Conservation (phyloP, 1,139 yeast genomes). For the Magnusiomyces magnusii region DNA sequence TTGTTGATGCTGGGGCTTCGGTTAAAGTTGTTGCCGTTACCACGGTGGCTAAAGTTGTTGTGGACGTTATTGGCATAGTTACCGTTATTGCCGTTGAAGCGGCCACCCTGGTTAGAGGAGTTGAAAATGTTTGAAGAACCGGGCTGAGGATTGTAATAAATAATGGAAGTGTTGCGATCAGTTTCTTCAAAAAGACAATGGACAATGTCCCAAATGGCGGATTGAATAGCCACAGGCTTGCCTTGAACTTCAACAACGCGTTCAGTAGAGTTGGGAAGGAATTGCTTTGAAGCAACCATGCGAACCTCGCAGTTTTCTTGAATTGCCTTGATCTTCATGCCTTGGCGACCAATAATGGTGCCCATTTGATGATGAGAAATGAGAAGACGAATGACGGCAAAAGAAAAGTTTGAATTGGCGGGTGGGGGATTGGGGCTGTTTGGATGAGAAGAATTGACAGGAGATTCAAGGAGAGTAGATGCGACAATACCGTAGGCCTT, state of each 20-base stretch:
- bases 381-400: slow-evolving; percentile 57
- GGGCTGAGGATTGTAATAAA: slow-evolving; percentile 55
- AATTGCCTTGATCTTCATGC: slow-evolving; percentile 71
- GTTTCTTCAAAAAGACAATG: slow-evolving; percentile 71
- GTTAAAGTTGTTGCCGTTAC: slow-evolving; percentile 11
- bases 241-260: slow-evolving; percentile 89
- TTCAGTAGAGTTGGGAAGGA: slow-evolving; percentile 77
- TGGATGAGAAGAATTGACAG: slow-evolving; percentile 29
- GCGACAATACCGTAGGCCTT: slow-evolving; percentile 68
- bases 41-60: slow-evolving; percentile 2
- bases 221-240: slow-evolving; percentile 51
- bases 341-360: slow-evolving; percentile 80
- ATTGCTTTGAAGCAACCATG: slow-evolving; percentile 84
- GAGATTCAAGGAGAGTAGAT: slow-evolving; percentile 45
- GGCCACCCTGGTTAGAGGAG: background rate
- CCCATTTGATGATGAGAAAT: slow-evolving; percentile 89
- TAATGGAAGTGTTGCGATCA: slow-evolving; percentile 51
- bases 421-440: slow-evolving; percentile 45
- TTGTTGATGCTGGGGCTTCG: slow-evolving; percentile 2
- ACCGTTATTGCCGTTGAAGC: slow-evolving; percentile 8
- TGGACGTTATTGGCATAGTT: too few relatives aligned
- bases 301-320: slow-evolving; percentile 65
- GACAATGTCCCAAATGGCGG: slow-evolving; percentile 54
- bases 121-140: slow-evolving; percentile 10
- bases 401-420: slow-evolving; percentile 44